Base-by-base conservation (phyloP, 176 grass and related monocot genomes). In the Thinopyrum elongatum region DNA sequence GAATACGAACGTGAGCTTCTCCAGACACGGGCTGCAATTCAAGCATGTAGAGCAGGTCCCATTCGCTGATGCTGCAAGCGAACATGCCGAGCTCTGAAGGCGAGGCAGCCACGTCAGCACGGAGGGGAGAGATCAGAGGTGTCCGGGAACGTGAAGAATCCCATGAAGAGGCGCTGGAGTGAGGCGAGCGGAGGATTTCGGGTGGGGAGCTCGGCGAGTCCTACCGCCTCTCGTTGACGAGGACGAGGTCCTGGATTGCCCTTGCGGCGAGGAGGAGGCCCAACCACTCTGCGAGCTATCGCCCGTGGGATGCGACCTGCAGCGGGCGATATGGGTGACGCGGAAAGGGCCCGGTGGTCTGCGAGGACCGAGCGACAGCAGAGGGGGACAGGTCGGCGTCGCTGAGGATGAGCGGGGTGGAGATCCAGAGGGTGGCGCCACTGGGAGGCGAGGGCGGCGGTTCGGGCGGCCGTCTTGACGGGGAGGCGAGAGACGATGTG, bases 21-120 rank as follows among this genome's bases (percentile, higher is more conserved):
- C 77, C 64, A 87, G 78, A 36, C 41, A 26, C 36, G 85, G 53
- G 78, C 78, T 61, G 55, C 66, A 58, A 38, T 78, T n/a, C 51
- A 21, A 87, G 47, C 31, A 83, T 4, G 39, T 35, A 3, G 8
- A 28, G 13, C 7, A 87, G 44, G 69, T 82, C 55, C 19, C 12
- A 5, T 1, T 38, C 29, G 17, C 74, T 72, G 5, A 72, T 41
- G 36, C 10, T 13, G 36, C 5, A 25, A 5, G 5, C 2, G 12
- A 44, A 42, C 38, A 72, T 25, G 36, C 36, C n/a, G 36, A 72
- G 36, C 11, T 72, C 69, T 42, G 36, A 15, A 72, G 36, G 12
- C 23, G 11, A 2, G 36, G 36, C 21, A 72, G 36, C n/a, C 1
- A 15, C 22, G 36, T 4, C 1, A 5, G 38, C 69, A 12, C 36